Base-by-base conservation (phyloP, 1,284 basidiomycete genomes). In the Calocybe gambosa region DNA sequence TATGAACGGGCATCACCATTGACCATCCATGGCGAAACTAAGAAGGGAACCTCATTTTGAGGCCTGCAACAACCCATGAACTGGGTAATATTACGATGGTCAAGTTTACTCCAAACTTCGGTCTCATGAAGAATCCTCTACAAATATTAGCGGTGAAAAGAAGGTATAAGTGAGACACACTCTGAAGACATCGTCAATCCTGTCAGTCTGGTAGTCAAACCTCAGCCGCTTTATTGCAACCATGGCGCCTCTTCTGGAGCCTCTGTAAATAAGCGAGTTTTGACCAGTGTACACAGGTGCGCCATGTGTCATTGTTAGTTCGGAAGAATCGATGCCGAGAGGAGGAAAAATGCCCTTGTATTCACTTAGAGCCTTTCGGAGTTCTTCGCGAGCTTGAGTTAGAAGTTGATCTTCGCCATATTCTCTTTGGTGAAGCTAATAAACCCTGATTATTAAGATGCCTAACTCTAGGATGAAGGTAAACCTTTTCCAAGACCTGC, bases 221-320 rank as follows among this genome's bases (percentile, higher is more conserved):
- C 23, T 42, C 13, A 42, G n/a, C 28, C 40, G 40, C 13, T 42
- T 42, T 9, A 42, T 42, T 23, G 40, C 40, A 20, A 42, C 40
- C 29, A 42, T 21, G 20, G 9, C 29, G 28, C 23, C 20, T 21
- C 21, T 13, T 12, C 29, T 42, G 7, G 28, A 42, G 20, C 40
- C 40, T 23, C 12, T 33, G 20, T 20, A 42, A 5, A 42, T 7
- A 20, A 9, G 3, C 19, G 40, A 33, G 13, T 42, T 42, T n/a
- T 33, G 28, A 10, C 40, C 40, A 42, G 16, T 28, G 18, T 20
- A 16, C 10, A 42, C 12, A 23, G 28, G 40, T 7, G 10, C 8
- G 7, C 18, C 40, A 42, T 33, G 18, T 16, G 29, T 19, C 19
- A 42, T 23, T 16, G 40, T 34, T 15, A 42, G 18, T 23, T 42